Evolutionary conservation across 805 yeast species (phyloP), one percentile per base, ranked within the genome.

Genomic region (Monosporozyma yasuniensis): DNA sequence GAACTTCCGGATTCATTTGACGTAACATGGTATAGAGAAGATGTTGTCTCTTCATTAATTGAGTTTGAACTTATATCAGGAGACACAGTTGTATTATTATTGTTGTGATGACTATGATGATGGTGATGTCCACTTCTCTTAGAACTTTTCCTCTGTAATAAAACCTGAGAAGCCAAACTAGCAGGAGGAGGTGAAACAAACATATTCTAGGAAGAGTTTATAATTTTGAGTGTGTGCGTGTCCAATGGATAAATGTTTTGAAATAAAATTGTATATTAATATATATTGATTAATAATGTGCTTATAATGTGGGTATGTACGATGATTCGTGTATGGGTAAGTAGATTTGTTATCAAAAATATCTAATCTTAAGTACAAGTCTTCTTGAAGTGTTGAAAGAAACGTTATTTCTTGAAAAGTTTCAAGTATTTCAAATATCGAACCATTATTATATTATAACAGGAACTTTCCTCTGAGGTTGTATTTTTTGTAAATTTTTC

Each of bases 161-260:
- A 44, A n/a, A 52, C 57, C 30, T 56, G 60, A 16, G 56, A 52
- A 4, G 59, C 56, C 23, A 61, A 48, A n/a, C 58, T 56, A 8
- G 66, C 64, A 18, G 67, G 66, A 19, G 66, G 65, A 21, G 66
- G 67, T 22, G 66, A 61, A 37, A 63, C 66, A 50, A 63, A 63
- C 67, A 63, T 63, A 4, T 21, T 38, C 21, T 11, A 5, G 38
- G 5, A 4, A 25, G 34, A 30, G n/a, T 30, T 30, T 11, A 30
- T 30, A 25, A 25, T 25, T 25, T 25, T 5, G n/a, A n/a, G n/a
- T n/a, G n/a, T n/a, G n/a, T n/a, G n/a, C n/a, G n/a, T n/a, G n/a
- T n/a, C n/a, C n/a, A 28, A 28, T 28, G 32, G 32, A 28, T 28
- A 28, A 25, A 25, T 25, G 9, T 25, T 25, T 6, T 25, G 28